Base-by-base conservation (phyloP, 805 yeast genomes). In the Hanseniaspora mollemarum region DNA sequence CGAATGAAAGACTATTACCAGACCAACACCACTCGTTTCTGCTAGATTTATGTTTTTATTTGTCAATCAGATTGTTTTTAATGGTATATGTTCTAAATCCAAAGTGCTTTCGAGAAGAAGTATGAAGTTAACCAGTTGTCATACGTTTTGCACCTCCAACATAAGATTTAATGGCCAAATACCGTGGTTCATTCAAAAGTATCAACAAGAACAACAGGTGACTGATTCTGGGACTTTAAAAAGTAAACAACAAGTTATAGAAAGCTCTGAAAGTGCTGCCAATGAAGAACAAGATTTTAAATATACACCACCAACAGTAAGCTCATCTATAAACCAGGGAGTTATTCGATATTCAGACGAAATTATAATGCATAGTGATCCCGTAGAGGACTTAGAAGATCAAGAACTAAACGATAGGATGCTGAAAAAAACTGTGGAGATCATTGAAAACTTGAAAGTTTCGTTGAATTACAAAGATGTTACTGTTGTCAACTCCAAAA, bases 141-240 rank as follows among this genome's bases (percentile, higher is more conserved):
- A n/a, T n/a, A n/a, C n/a, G n/a, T n/a, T n/a, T n/a, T n/a, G n/a
- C 37, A 29, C 19, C 6, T 18, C 28, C 4, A 21, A 28, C 18
- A 19, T 22, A 22, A 31, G 46, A 22, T 43, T n/a, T 13, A 43
- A 43, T 24, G 46, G 38, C 3, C 41, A 43, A 10, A 48, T 48
- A 5, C 45, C 51, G 7, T 48, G 44, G 51, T 48, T 48, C 21
- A 43, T 48, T 7, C 39, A 48, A 13, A 48, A 48, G 10, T 48
- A 48, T 22, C 37, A 46, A 15, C n/a, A 37, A 7, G 40, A 46
- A 25, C 40, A 44, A 18, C 2, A 24, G 1, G n/a, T 19, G n/a
- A n/a, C n/a, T n/a, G n/a, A n/a, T n/a, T n/a, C n/a, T n/a, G n/a
- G n/a, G n/a, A n/a, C n/a, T n/a, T n/a, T n/a, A n/a, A n/a, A n/a